Base-by-base conservation (phyloP, 116 monocot species). In the Posidonia oceanica region DNA sequence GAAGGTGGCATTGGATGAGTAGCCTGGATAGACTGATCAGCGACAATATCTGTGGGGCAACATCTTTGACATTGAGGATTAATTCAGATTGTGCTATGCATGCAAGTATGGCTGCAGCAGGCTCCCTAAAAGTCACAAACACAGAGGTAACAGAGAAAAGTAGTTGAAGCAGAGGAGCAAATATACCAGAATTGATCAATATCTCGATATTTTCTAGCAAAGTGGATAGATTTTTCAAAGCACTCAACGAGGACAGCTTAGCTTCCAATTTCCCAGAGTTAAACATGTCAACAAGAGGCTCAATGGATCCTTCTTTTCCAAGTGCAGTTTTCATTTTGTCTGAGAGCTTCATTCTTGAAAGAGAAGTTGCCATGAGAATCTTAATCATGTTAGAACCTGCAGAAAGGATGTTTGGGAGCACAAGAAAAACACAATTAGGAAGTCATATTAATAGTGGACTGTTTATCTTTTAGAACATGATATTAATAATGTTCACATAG, bases 91-190 rank as follows among this genome's bases (percentile, higher is more conserved):
- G 61, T 1, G 89, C 80, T 69, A 89, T 64, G 62, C 62, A 82
- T 57, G 89, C 78, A 8, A 89, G 89, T 51, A 89, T 75, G 8
- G 86, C 84, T 18, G 93, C 76, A 21, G 93, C 89, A 2, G 89
- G 93, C 55, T 87, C 93, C 29, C 85, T 71, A 21, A 93, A 84
- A 63, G 87, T 87, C 80, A 87, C 73, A n/a, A 85, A 63, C 36
- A 93, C 93, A 2, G 93, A 93, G 11, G 89, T 93, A 22, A 93
- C 93, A 16, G 93, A 93, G 71, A 89, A 93, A 3, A 93, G 84
- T 12, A 86, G 75, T 42, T 89, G 93, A 72, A 93, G 79, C 21
- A 93, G 71, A 22, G 82, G 81, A 51, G 75, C 15, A 8, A 87
- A 23, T n/a, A 89, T 76, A 12, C 87, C 87, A 17, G 84, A 68